phyloP scores from a whole-genome alignment of 2,329 filamentous ascomycete species.

The Penicillium freii region DNA sequence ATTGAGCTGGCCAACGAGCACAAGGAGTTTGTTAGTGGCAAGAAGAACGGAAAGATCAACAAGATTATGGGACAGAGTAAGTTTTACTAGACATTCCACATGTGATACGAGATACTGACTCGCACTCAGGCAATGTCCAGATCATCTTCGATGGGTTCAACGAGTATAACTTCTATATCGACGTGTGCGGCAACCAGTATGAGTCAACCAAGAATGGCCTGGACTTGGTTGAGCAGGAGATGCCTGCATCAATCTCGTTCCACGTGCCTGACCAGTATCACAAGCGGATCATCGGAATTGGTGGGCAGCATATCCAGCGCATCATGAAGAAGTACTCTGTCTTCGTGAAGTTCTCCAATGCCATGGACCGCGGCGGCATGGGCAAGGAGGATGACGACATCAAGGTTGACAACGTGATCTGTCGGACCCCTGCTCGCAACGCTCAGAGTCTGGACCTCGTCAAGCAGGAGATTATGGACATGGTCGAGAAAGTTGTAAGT shows the following conservation, averaged over 20 bases:
- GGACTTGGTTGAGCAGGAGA: slow-evolving; percentile 93
- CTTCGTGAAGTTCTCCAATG: slow-evolving; percentile 99
- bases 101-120: slow-evolving; percentile 12
- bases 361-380: slow-evolving; percentile 93
- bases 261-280: slow-evolving; percentile 99
- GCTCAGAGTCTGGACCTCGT: slow-evolving; percentile 95
- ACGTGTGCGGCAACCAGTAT: slow-evolving; percentile 88
- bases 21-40: slow-evolving; percentile 98
- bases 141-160: slow-evolving; percentile 99
- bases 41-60: slow-evolving; percentile 99
- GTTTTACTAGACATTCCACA: slow-evolving; percentile 23
- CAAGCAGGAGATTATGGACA: slow-evolving; percentile 98
- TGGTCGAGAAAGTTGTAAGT: slow-evolving; percentile 90
- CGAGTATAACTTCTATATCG: slow-evolving; percentile 99
- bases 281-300: slow-evolving; percentile 98
- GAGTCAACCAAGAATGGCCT: slow-evolving; percentile 92
- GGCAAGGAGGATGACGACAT: slow-evolving; percentile 96
- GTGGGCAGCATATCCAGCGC: slow-evolving; percentile 95
- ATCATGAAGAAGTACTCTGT: slow-evolving; percentile 99
- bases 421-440: slow-evolving; percentile 92
- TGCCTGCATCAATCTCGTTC: slow-evolving; percentile 98
- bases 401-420: slow-evolving; percentile 98
- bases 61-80: slow-evolving; percentile 98
- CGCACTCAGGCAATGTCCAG: slow-evolving; percentile 73
- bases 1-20: slow-evolving; percentile 99